Percentiles rank a stretch among this genome's conserved stretches.
Conservation (phyloP, 192 early-diverging fungal genomes). For the Lobosporangium transversale region DNA sequence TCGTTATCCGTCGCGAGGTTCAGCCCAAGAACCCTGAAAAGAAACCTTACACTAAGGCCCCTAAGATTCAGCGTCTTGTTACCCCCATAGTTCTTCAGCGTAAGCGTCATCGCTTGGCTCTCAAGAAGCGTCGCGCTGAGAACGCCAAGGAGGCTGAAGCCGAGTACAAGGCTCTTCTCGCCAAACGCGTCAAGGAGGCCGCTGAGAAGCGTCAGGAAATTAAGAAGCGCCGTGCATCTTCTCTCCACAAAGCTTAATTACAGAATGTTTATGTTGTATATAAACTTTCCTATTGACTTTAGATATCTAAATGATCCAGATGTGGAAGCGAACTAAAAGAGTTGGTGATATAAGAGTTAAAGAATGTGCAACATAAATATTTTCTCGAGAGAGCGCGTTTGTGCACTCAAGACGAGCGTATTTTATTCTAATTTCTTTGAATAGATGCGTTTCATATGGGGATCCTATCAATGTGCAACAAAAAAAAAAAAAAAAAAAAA, state of each 20-base stretch:
- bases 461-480: conserved; percentile 18
- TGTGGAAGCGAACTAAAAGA: not conserved
- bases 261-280: conserved; percentile 11
- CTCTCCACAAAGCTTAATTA: conserved; percentile 64
- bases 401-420: no score
- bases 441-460: conserved; percentile 52
- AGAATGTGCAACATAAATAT: no score
- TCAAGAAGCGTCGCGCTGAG: conserved; percentile 88
- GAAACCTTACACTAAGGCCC: conserved; percentile 95
- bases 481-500: not conserved
- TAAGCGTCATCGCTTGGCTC: conserved; percentile 87
- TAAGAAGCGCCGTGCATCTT: conserved; percentile 80
- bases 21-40: conserved; percentile 88
- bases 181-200: conserved; percentile 94
- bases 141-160: conserved; percentile 77
- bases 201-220: conserved; percentile 85
- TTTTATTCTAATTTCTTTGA: conserved; percentile 39
- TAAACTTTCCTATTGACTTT: conserved; percentile 5
- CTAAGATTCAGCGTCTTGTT: conserved; percentile 98
- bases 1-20: conserved; percentile 98
- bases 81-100: conserved; percentile 97
- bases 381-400: no score
- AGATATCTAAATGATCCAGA: no score
- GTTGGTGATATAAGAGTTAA: not conserved
- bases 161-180: conserved; percentile 88